These are phyloP conservation scores for Solanum dulcamara DNA, from an alignment of 257 asterid species.

Conservation along the genomic window DNA sequence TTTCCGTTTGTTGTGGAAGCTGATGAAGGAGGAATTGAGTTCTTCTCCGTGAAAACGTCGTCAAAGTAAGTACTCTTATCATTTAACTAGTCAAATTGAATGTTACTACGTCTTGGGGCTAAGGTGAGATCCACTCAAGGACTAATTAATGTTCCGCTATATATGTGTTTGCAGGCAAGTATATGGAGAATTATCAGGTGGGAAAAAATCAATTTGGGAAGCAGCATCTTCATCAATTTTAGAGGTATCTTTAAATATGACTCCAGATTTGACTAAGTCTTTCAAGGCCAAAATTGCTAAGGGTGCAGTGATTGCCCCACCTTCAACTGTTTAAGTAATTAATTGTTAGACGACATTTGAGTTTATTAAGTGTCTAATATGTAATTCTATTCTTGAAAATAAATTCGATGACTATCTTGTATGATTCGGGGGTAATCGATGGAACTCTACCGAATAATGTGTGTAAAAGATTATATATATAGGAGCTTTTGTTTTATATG, in stretches of 20 bases:
- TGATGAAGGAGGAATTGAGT: constrained; percentile 25
- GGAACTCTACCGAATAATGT: too few relatives aligned
- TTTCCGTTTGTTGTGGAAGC: constrained; percentile 16
- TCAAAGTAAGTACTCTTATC: constrained; percentile 12
- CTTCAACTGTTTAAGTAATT: too few relatives aligned
- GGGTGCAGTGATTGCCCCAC: not conserved
- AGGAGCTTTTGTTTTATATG: too few relatives aligned
- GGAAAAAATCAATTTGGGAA: constrained; percentile 16
- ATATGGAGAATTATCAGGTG: constrained; percentile 3
- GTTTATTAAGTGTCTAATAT: too few relatives aligned
- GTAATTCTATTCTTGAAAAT: too few relatives aligned
- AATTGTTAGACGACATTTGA: too few relatives aligned
- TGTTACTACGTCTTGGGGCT: too few relatives aligned
- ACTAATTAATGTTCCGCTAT: too few relatives aligned
- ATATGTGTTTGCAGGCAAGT: constrained; percentile 15
- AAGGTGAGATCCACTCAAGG: not conserved
- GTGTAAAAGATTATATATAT: too few relatives aligned
- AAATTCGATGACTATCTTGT: too few relatives aligned
- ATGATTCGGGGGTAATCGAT: too few relatives aligned
- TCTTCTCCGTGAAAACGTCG: constrained; percentile 17
- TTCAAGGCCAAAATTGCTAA: constrained; percentile 10
- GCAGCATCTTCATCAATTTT: constrained; percentile 20
- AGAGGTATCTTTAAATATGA: constrained; percentile 17
- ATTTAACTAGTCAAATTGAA: not conserved
- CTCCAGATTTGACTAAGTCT: not conserved